Evolutionary conservation across 768 basidiomycete species (phyloP), one percentile per base, ranked within the genome.

Genomic region (Nevesoporus exiguus): DNA sequence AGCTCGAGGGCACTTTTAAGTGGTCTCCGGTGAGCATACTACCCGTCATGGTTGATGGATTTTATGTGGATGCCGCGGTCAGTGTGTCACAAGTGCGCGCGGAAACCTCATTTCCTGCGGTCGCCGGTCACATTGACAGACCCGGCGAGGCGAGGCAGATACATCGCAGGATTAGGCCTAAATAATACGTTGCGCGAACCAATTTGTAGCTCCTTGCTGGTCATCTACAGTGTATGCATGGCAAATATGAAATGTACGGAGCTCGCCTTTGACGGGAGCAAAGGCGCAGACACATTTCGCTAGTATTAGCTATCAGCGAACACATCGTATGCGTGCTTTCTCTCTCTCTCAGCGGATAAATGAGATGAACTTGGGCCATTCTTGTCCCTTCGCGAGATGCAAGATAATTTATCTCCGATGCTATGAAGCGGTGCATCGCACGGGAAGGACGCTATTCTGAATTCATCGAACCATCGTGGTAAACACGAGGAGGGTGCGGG

Each of bases 51-150:
- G 47, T 54, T 22, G 39, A 56, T 57, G 57, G 60, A 52, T 59
- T 63, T 72, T 67, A 67, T 69, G 65, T 66, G 66, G 60, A 61
- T 61, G 41, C 58, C 43, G 50, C 52, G 64, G 57, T 65, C n/a
- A 11, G 39, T 63, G 66, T 65, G 68, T 65, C 64, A 67, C 67
- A 63, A 65, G 64, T 55, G 66, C 66, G 67, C 73, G 74, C 67
- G 75, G 63, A 66, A 69, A 66, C 69, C 72, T 62, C 75, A 66
- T 73, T 74, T 51, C 66, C 66, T 61, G 40, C 60, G 61, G 61
- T 67, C 67, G 49, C 68, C 68, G 60, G 59, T 66, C 56, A 66
- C 66, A 63, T 63, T 68, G 58, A 58, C 67, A 63, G 63, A 60
- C 64, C 66, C 60, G 69, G 61, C 56, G 62, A 67, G 66, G 74